phyloP scores from a whole-genome alignment of 164 flowering plant species.

The Brasenia schreberi region DNA sequence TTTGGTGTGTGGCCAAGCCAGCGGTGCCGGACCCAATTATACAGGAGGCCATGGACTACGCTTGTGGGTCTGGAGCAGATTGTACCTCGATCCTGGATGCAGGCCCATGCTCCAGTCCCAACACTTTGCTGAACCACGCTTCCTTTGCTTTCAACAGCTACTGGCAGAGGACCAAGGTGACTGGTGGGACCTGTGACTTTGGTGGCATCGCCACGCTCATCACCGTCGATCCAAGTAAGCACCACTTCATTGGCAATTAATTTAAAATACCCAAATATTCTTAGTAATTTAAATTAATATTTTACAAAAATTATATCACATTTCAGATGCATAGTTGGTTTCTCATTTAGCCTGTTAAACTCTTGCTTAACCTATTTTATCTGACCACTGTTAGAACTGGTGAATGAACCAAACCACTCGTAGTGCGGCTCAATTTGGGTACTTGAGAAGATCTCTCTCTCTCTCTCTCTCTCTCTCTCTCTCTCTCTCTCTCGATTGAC shows the following conservation, averaged over 20 bases:
- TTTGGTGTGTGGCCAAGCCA: conserved; percentile 96
- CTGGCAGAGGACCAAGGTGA: conserved; percentile 69
- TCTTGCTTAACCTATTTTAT: too few relatives aligned
- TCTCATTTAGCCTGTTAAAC: too few relatives aligned
- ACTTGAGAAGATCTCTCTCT: too few relatives aligned
- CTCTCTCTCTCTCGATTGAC: not conserved
- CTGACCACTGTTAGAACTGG: too few relatives aligned
- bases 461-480: not conserved
- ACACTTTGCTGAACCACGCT: conserved; percentile 60
- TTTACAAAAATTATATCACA: too few relatives aligned
- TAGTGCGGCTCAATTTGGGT: too few relatives aligned
- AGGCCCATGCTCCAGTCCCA: conserved; percentile 64
- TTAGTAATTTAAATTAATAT: too few relatives aligned
- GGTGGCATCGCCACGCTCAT: conserved; percentile 84
- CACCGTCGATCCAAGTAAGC: conserved; percentile 84
- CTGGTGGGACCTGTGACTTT: conserved; percentile 76
- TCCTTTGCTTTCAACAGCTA: conserved; percentile 91
- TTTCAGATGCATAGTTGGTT: too few relatives aligned
- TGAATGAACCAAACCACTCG: too few relatives aligned
- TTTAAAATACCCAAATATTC: too few relatives aligned
- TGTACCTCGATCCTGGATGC: conserved; percentile 53
- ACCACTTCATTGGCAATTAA: too few relatives aligned
- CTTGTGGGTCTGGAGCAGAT: conserved; percentile 86
- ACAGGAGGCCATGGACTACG: conserved; percentile 88
- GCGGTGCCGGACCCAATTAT: conserved; percentile 88